Base-by-base conservation (phyloP, 495 filamentous ascomycete species). In the Paragyromitra xinjiangensis region DNA sequence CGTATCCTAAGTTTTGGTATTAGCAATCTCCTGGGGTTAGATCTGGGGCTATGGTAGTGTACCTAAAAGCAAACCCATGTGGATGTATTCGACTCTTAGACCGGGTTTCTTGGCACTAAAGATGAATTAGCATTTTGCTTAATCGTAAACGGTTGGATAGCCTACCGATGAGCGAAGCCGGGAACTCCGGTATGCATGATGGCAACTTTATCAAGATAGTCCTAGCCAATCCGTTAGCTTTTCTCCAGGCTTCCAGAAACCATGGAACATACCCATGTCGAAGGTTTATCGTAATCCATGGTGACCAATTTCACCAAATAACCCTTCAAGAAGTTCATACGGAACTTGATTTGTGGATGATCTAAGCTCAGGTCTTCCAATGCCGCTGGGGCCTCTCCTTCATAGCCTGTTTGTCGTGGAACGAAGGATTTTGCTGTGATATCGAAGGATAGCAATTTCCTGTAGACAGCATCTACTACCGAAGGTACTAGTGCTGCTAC, bases 131-230 rank as follows among this genome's bases (percentile, higher is more conserved):
- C 40, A 29, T 50, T 19, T 19, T 8, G 19, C 2, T 16, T 29
- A 61, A 37, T 50, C 0, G 4, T 19, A 29, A 9, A 29, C 6
- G 7, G 5, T 8, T 19, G 3, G 51, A 39, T n/a, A 42, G 14
- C 37, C 1, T 66, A 81, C 79, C 84, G 80, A 71, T 85, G 84
- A 51, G 78, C 78, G 62, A 85, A 85, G n/a, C 83, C 84, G 0
- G 83, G 81, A 9, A 64, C 71, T 6, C 84, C 84, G 14, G 84
- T 85, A 55, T 85, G 84, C 84, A 85, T 84, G 8, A 84, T 71
- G 0, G 78, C 84, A 1, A 85, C 84, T 56, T 84, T 84, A 71
- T 85, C 84, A 5, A 85, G 80, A 48, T 85, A 85, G n/a, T 78
- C 81, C 83, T 77, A 59, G 3, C 24, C 39, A 12, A 1, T 22